Evolutionary conservation across 208 protist species (phyloP).

Genomic region (Wallacemonas sp.): DNA sequence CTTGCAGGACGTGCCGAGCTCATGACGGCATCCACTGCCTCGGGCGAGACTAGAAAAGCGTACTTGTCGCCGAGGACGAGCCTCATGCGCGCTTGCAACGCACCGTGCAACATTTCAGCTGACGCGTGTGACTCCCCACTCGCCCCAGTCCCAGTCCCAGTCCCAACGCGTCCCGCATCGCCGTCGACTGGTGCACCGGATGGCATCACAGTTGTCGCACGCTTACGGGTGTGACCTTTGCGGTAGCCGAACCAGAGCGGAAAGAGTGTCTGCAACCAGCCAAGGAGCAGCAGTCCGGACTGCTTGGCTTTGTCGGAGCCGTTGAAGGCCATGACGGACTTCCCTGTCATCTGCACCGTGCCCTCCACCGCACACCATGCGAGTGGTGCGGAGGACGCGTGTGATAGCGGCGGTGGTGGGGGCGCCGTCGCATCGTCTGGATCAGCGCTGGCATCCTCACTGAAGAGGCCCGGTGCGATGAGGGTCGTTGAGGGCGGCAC

Average conservation of each 20-base stretch:
- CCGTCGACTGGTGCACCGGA: too few species aligned
- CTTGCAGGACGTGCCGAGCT: not conserved
- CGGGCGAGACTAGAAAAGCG: conserved; percentile 23
- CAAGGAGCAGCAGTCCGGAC: not conserved
- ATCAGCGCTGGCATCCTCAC: too few species aligned
- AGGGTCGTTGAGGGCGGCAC: not conserved
- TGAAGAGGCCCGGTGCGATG: too few species aligned
- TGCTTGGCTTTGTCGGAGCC: not conserved
- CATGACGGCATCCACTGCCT: not conserved
- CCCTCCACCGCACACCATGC: not conserved
- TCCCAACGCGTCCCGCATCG: too few species aligned
- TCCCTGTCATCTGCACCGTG: not conserved
- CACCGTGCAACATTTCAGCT: not conserved
- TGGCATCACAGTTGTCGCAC: not conserved
- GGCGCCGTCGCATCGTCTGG: too few species aligned
- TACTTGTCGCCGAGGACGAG: conserved; percentile 16
- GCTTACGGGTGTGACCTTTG: not conserved
- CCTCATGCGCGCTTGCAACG: not conserved
- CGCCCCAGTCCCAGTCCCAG: too few species aligned
- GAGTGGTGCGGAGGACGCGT: not conserved
- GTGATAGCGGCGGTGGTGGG: too few species aligned
- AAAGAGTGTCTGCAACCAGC: conserved; percentile 13
- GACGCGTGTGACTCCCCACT: too few species aligned
- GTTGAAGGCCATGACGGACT: not conserved
- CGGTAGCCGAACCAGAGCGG: conserved; percentile 12